Evolutionary conservation across 108 stramenopile genomes (phyloP).

Genomic region (Fragilariopsis cylindrus): DNA sequence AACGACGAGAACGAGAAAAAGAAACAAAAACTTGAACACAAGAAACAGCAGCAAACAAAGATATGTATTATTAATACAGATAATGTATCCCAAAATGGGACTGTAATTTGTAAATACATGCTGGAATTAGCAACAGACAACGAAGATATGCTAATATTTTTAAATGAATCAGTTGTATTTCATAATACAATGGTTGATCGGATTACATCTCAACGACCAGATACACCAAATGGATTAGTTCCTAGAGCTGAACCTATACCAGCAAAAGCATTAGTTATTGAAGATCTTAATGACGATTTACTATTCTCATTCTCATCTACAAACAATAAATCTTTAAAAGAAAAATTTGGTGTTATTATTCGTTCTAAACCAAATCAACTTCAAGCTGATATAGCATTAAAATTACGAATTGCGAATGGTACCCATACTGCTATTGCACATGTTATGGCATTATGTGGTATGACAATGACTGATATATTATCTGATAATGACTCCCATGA

Average conservation of each 20-base stretch:
- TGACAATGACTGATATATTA: conserved; percentile 34
- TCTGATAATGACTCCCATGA: background rate
- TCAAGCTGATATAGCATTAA: conserved; percentile 75
- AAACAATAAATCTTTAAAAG: conserved; percentile 31
- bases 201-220: conserved; percentile 74
- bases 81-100: conserved; percentile 87
- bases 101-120: conserved; percentile 63
- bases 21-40: conserved; percentile 23
- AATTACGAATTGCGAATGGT: conserved; percentile 89
- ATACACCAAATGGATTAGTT: conserved; percentile 44
- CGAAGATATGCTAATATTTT: conserved; percentile 38
- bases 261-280: conserved; percentile 82
- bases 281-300: conserved; percentile 44
- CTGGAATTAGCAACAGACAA: conserved; percentile 36
- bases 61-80: conserved; percentile 84
- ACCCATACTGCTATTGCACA: conserved; percentile 92
- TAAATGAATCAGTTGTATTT: conserved; percentile 63
- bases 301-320: background rate
- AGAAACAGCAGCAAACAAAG: conserved; percentile 10
- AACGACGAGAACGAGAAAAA: background rate
- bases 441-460: conserved; percentile 61
- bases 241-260: conserved; percentile 83
- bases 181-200: conserved; percentile 92
- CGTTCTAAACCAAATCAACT: conserved; percentile 46
- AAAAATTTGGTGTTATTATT: conserved; percentile 38